Percentiles rank a stretch among this genome's conserved stretches.
These are phyloP conservation scores for Scheffersomyces lignicola DNA, from an alignment of 1,139 yeast genomes.

Conservation along the genomic window DNA sequence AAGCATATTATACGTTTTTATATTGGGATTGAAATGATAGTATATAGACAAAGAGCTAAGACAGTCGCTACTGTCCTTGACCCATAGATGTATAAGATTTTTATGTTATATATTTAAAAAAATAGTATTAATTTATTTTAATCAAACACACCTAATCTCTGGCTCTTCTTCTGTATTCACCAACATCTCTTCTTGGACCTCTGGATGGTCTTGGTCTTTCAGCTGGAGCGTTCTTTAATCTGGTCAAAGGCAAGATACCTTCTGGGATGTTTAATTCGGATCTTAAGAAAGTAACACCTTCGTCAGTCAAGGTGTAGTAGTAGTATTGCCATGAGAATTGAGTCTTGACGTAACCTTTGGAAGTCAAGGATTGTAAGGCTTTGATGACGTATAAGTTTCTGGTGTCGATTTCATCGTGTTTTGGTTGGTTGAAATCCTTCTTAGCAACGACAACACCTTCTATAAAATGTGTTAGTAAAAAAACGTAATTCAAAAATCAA, in stretches of 20 bases:
- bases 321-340: conserved; percentile 99
- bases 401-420: conserved; percentile 98
- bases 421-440: conserved; percentile 97
- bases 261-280: conserved; percentile 98
- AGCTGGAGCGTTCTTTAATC: conserved; percentile 92
- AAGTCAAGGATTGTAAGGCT: conserved; percentile 98
- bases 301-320: conserved; percentile 99
- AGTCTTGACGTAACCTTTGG: conserved; percentile 99
- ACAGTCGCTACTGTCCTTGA: too few species aligned
- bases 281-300: conserved; percentile 98
- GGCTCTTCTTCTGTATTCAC: conserved; percentile 47
- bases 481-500: conserved; percentile 1
- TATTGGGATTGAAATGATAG: too few species aligned
- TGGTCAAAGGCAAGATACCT: conserved; percentile 98
- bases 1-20: too few species aligned
- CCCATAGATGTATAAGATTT: too few species aligned
- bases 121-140: too few species aligned
- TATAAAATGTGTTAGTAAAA: conserved; percentile 40
- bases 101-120: too few species aligned
- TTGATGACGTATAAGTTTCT: conserved; percentile 97
- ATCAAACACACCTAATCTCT: too few species aligned
- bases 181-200: conserved; percentile 35
- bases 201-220: conserved; percentile 66
- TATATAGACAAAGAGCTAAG: too few species aligned
- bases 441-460: conserved; percentile 99